Base-by-base conservation (phyloP, 2,329 filamentous ascomycete species). In the Aspergillus calidoustus region DNA sequence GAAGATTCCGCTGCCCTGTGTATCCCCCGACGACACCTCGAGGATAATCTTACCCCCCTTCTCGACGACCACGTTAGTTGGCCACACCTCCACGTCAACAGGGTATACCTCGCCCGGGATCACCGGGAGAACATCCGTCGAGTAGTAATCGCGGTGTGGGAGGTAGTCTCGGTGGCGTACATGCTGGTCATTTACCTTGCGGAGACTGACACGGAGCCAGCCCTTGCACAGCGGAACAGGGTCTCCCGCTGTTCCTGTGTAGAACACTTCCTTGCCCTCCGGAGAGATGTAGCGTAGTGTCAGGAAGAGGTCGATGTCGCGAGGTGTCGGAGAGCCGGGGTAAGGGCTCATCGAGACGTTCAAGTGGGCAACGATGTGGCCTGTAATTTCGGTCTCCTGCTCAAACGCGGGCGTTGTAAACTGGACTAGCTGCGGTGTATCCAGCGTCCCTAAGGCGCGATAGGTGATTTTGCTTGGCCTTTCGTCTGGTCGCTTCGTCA, bases 331-430 rank as follows among this genome's bases (percentile, higher is more conserved):
- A 1, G 74, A 71, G 1, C 74, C 74, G 2, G 79, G 69, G 25
- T 79, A 69, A 1, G 80, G 71, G 3, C 74, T 80, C 41, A 80
- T 76, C 0, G 88, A 90, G 0, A 90, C 84, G 62, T 87, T 86
- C 4, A 92, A 78, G 65, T 87, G 88, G 0, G 87, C 87, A 0
- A 86, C 79, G 30, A 90, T 78, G 68, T 91, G 87, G 0, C 89
- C 89, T 0, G 89, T 91, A 57, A 92, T 85, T 69, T 91, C 89
- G 0, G 84, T 89, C 68, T 91, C 87, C 7, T 78, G 63, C n/a
- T 83, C 80, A 60, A 91, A 90, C 0, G 86, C 77, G 0, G 79
- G 60, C 0, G 85, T 89, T 1, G 77, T 79, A 71, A 91, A 91
- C 47, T 85, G 83, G 0, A 91, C 66, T 0, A 82, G 61, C 54